Percentiles rank a stretch among this genome's conserved stretches.
Conservation (phyloP, 1,139 yeast species). For the Petasospora rhodanensis region DNA sequence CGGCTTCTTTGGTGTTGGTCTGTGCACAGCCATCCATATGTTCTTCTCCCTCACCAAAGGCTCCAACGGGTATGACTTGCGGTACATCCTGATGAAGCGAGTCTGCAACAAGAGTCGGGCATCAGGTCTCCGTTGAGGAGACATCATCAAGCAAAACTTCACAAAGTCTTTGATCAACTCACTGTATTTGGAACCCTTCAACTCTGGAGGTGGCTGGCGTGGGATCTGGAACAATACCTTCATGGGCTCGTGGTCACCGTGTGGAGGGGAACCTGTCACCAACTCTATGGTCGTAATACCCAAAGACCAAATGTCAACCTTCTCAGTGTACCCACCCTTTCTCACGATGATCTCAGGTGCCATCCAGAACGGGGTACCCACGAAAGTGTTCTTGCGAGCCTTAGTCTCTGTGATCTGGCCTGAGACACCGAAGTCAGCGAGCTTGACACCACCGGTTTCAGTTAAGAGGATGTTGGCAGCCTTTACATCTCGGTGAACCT, state of each 20-base stretch:
- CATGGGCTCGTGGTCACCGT: slow-evolving; percentile 66
- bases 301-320: slow-evolving; percentile 85
- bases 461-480: slow-evolving; percentile 78
- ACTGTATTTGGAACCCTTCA: slow-evolving; percentile 42
- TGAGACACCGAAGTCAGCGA: slow-evolving; percentile 87
- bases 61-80: slow-evolving; percentile 18
- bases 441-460: slow-evolving; percentile 54
- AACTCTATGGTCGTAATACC: slow-evolving; percentile 81
- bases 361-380: slow-evolving; percentile 94
- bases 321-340: slow-evolving; percentile 60
- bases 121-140: slow-evolving; percentile 50
- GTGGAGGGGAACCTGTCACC: slow-evolving; percentile 69
- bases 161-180: slow-evolving; percentile 58
- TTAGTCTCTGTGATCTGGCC: slow-evolving; percentile 67
- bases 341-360: slow-evolving; percentile 76
- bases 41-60: slow-evolving; percentile 28
- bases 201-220: slow-evolving; percentile 57
- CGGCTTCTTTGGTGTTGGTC: slow-evolving; percentile 27
- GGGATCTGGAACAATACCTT: slow-evolving; percentile 73
- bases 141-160: slow-evolving; percentile 51
- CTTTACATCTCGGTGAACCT: slow-evolving; percentile 82
- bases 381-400: slow-evolving; percentile 64
- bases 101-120: slow-evolving; percentile 42
- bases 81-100: slow-evolving; percentile 36
- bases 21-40: slow-evolving; percentile 27